Evolutionary conservation across 2,329 filamentous ascomycete genomes (phyloP).

Genomic region (Claviceps pusilla): DNA sequence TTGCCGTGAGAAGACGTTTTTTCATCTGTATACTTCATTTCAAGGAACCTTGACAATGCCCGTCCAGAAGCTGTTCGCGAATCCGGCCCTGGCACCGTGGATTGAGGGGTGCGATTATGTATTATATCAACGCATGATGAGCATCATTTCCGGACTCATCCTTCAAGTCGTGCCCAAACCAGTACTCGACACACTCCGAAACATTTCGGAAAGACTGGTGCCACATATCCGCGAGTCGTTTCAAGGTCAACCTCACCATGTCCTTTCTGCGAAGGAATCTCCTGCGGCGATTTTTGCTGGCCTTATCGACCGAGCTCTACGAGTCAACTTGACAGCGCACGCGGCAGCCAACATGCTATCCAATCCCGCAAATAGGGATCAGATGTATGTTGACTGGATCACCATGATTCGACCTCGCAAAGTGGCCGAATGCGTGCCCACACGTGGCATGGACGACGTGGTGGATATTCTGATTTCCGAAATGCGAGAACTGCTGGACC

Average conservation of each 20-base stretch:
- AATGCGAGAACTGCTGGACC: constrained; percentile 55
- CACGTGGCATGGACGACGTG: constrained; percentile 50
- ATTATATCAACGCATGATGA: constrained; percentile 94
- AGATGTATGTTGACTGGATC: constrained; percentile 92
- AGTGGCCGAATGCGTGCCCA: constrained; percentile 47
- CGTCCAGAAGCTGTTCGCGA: constrained; percentile 78
- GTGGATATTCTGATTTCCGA: constrained; percentile 49
- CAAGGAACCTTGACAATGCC: constrained; percentile 93
- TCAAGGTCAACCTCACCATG: constrained; percentile 68
- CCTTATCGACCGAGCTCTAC: constrained; percentile 69
- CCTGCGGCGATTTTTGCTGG: constrained; percentile 81
- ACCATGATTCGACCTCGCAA: constrained; percentile 48
- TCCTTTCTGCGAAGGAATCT: constrained; percentile 72
- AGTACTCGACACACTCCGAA: constrained; percentile 74
- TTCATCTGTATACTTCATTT: constrained; percentile 86
- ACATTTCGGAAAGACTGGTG: constrained; percentile 70
- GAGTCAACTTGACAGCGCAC: constrained; percentile 87
- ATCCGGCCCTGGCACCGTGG: constrained; percentile 73
- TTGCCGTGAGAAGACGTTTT: constrained; percentile 93
- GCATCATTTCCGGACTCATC: constrained; percentile 74
- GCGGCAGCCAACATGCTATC: constrained; percentile 87
- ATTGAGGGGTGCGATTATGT: constrained; percentile 91
- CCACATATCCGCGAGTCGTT: constrained; percentile 74
- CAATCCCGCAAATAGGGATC: constrained; percentile 73
- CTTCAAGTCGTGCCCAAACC: constrained; percentile 81